Evolutionary conservation across 2,329 filamentous ascomycete genomes (phyloP).

Genomic region (Ceratocystiopsis brevicomis): DNA sequence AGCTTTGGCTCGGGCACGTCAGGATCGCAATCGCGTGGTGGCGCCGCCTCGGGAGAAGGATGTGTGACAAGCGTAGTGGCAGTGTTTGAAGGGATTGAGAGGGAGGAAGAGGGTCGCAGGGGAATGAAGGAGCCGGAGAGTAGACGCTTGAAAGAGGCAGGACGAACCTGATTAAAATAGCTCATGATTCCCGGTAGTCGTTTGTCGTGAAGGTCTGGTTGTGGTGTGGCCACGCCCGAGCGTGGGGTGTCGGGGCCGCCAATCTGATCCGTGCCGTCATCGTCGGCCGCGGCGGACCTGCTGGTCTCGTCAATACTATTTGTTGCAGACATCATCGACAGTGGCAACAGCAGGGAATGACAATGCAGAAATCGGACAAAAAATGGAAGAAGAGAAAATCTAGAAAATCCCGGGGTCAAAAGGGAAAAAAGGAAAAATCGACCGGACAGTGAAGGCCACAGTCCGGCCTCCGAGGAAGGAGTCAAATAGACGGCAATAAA

Average conservation of each 20-base stretch:
- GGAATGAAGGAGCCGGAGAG: constrained; percentile 21
- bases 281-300: constrained; percentile 40
- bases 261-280: constrained; percentile 57
- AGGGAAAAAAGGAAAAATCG: background rate
- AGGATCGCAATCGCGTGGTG: too few species aligned
- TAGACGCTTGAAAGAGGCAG: constrained; percentile 44
- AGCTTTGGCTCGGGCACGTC: too few species aligned
- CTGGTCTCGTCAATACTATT: constrained; percentile 31
- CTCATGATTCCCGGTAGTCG: constrained; percentile 88
- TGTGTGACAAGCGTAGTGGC: background rate
- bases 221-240: constrained; percentile 80
- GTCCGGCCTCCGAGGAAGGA: background rate
- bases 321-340: constrained; percentile 16
- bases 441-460: background rate
- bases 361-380: background rate
- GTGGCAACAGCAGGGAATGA: background rate
- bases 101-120: constrained; percentile 16
- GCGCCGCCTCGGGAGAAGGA: too few species aligned
- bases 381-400: background rate
- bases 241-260: constrained; percentile 64
- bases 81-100: constrained; percentile 5
- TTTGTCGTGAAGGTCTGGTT: constrained; percentile 86
- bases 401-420: background rate
- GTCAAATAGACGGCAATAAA: constrained; percentile 2
- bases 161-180: constrained; percentile 99